Conservation (phyloP, 495 filamentous ascomycete genomes). For the Penicillium taxi region DNA sequence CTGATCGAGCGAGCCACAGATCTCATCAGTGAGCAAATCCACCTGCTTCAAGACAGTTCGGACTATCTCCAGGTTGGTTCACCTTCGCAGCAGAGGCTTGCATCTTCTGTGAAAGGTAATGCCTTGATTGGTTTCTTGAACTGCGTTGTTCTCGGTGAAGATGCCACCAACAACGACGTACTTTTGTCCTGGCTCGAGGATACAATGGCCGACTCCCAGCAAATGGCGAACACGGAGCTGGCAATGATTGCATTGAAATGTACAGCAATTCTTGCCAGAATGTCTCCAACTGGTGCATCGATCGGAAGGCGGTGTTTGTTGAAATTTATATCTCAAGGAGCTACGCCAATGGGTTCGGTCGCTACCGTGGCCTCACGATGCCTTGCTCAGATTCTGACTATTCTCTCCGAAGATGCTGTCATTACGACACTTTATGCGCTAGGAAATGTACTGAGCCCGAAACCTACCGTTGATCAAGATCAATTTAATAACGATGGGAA, state of each 20-base stretch:
- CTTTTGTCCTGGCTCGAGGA: slow-evolving; percentile 82
- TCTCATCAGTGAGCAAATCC: slow-evolving; percentile 72
- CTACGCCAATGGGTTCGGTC: slow-evolving; percentile 50
- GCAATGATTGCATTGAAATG: slow-evolving; percentile 70
- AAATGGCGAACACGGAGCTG: slow-evolving; percentile 70
- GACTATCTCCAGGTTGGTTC: slow-evolving; percentile 83
- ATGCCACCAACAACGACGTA: slow-evolving; percentile 69
- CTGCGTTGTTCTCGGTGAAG: slow-evolving; percentile 69
- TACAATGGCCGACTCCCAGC: slow-evolving; percentile 62
- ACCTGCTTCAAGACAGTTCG: slow-evolving; percentile 75
- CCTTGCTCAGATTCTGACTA: slow-evolving; percentile 67
- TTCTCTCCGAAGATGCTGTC: slow-evolving; percentile 81
- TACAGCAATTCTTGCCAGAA: slow-evolving; percentile 69
- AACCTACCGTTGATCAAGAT: slow-evolving; percentile 34
- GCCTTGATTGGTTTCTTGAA: slow-evolving; percentile 79
- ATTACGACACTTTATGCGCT: slow-evolving; percentile 93
- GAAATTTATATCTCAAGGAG: slow-evolving; percentile 73
- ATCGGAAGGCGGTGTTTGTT: slow-evolving; percentile 74
- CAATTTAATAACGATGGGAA: slow-evolving; percentile 19
- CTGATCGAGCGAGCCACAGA: slow-evolving; percentile 63
- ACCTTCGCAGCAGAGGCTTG: slow-evolving; percentile 78
- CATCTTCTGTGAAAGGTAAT: slow-evolving; percentile 75
- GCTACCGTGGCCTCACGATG: slow-evolving; percentile 70
- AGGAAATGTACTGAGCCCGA: slow-evolving; percentile 81
- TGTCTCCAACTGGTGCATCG: slow-evolving; percentile 62